Percentiles rank a stretch among this genome's conserved stretches.
These are phyloP conservation scores for Pseudovirgaria hyperparasitica DNA, from an alignment of 2,329 filamentous ascomycete species.

Conservation along the genomic window DNA sequence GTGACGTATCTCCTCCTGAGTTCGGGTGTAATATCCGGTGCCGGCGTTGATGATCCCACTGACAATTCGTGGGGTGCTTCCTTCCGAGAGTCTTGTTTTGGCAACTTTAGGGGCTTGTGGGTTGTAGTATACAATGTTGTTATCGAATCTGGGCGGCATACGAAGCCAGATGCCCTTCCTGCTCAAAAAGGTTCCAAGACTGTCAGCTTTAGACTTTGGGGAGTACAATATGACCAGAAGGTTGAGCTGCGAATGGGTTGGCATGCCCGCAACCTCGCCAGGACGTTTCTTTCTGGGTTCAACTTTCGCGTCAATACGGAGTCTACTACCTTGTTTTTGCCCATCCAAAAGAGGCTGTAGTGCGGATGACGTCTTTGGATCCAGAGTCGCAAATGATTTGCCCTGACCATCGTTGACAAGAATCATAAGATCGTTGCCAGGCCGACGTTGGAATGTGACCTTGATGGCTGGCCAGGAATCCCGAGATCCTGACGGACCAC, in stretches of 20 bases:
- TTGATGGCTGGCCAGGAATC: constrained; percentile 56
- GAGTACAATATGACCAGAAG: constrained; percentile 66
- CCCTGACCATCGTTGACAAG: constrained; percentile 61
- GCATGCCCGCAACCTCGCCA: constrained; percentile 37
- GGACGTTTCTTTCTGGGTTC: constrained; percentile 49
- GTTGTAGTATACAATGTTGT: constrained; percentile 59
- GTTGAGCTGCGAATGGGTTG: constrained; percentile 13
- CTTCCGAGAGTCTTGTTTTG: constrained; percentile 5
- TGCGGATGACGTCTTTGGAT: constrained; percentile 51
- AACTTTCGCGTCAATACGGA: constrained; percentile 64
- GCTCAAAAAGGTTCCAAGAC: constrained; percentile 56
- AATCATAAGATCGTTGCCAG: constrained; percentile 52
- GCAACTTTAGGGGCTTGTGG: constrained; percentile 43
- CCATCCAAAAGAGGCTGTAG: constrained; percentile 61
- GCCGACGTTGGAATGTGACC: constrained; percentile 51
- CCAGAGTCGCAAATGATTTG: constrained; percentile 63
- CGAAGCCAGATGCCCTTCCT: constrained; percentile 55
- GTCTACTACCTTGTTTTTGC: constrained; percentile 42
- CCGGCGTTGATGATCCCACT: constrained; percentile 5
- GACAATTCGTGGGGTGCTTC: constrained; percentile 1
- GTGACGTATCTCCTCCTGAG: constrained; percentile 72
- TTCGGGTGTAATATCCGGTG: constrained; percentile 37
- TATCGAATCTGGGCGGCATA: constrained; percentile 47
- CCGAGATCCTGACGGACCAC: constrained; percentile 44
- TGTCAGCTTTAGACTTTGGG: constrained; percentile 49